Base-by-base conservation (phyloP, 106 monocot species). In the Dendrobium nobile region DNA sequence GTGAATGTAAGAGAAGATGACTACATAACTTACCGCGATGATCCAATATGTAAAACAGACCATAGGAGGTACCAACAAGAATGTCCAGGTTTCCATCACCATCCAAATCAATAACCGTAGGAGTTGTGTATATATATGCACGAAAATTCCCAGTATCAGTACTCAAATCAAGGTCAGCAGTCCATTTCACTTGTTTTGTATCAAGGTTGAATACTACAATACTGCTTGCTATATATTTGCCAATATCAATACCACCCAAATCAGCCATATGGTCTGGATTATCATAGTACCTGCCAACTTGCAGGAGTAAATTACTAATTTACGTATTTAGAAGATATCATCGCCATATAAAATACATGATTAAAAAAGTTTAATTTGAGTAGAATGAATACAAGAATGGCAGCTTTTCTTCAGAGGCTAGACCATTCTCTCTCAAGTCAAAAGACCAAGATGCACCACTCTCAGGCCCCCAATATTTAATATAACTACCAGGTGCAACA, bases 51-150 rank as follows among this genome's bases (percentile, higher is more conserved):
- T 99, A 99, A 80, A 95, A 82, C 22, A 95, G 85, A 47, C 99
- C 99, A 87, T 83, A 93, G 44, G 93, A 88, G 80, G 90, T 93
- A 15, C 99, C 99, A 70, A 99, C 87, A 82, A 99, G 91, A 83
- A 99, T 99, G 80, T 99, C 99, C 89, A 99, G 73, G 82, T 93
- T 86, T 75, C 99, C 95, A 87, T 98, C 98, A 78, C 98, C 95
- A 88, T 98, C 98, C 81, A 98, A 88, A 78, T 98, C 98, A 84
- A 82, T 87, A 77, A 98, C 98, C 67, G 92, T 92, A 13, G 98
- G 98, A 79, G 98, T 90, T 75, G 92, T 89, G 82, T 92, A 95
- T 80, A 93, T 87, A 76, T 95, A 90, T 54, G 90, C 88, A 82
- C 88, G 91, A 67, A 87, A 98, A 67, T 47, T 84, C 82, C 91